Evolutionary conservation across 2,329 filamentous ascomycete species (phyloP), one percentile per base, ranked within the genome.

Genomic region (Cordyceps farinosa): DNA sequence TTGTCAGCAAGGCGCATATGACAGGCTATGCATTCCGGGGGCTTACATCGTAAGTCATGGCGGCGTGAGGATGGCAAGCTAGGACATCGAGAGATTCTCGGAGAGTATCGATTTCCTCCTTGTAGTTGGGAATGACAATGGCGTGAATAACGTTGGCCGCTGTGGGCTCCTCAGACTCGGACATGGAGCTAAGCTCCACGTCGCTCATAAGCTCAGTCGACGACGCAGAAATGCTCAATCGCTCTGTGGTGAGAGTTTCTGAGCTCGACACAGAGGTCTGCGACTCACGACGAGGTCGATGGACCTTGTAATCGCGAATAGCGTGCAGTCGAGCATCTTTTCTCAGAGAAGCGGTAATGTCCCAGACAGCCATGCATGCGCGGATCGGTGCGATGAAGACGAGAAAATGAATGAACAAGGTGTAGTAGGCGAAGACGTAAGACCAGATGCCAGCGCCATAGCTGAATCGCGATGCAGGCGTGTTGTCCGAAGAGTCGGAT

Each of bases 41-140:
- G 84, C 87, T 80, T 75, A 90, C 88, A 79, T 91, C 88, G 72
- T 91, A 91, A 56, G 82, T 84, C 68, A 77, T 79, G 61, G 80
- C 78, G 32, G 89, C 88, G 67, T 85, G 82, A 0, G 85, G 81
- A 70, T 91, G 89, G 36, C 83, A 87, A 5, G 87, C 87, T 65
- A 91, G 75, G 29, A 91, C 88, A 47, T 87, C 84, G 27, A 91
- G 75, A 0, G 89, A 91, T 70, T 90, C 87, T 66, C 84, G 81
- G 53, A 91, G 77, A 0, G 86, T 89, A 64, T 89, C 86, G 63
- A 87, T 77, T 63, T 90, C 87, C 72, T 91, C 89, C 73, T 89
- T 89, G 77, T 91, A 91, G 70, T 90, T 90, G 22, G 89, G 89
- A 50, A 91, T 80, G 66, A 91, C 79, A 65, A 91, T 89, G 15